Base-by-base conservation (phyloP, 305 asterid species). In the Plantago coronopus region DNA sequence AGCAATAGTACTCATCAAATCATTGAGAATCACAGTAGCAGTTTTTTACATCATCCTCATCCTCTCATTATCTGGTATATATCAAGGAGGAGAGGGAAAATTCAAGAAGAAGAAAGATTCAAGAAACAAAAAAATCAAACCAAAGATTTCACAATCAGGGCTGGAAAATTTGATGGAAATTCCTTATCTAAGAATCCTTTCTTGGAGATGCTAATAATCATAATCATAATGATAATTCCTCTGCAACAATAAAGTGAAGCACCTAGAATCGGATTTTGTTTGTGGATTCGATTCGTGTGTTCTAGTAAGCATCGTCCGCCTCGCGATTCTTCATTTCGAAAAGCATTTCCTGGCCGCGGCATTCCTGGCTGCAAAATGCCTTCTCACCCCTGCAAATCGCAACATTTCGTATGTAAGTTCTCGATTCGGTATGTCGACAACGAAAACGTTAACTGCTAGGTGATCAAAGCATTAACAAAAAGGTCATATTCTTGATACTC, bases 361-460 rank as follows among this genome's bases (percentile, higher is more conserved):
- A 86, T 75, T 85, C 89, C 17, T 83, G 75, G 74, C 95, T 85
- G 69, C 96, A 88, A 69, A 80, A 78, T 60, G 75, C 85, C 67
- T 72, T 83, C 67, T 76, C 85, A 48, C 86, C 86, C 81, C 97
- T 88, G 85, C 54, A 74, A 61, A 54, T 11, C 15, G 43, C 43
- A 10, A n/a, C n/a, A n/a, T n/a, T n/a, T n/a, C n/a, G 4, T 42
- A 53, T 0, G 27, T 13, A 53, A 19, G 15, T 16, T 25, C 22
- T 7, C 19, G 1, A 16, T 2, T 54, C 43, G 27, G 59, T 16
- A 54, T 54, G 43, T 38, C 22, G n/a, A 15, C n/a, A 27, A 27
- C 31, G 42, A 13, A 27, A 25, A 23, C 58, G 9, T 37, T 27
- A 2, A 25, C 58, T 23, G n/a, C n/a, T n/a, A n/a, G n/a, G n/a